Evolutionary conservation across 2,329 filamentous ascomycete species (phyloP).

Genomic region (Clonostachys byssicola): DNA sequence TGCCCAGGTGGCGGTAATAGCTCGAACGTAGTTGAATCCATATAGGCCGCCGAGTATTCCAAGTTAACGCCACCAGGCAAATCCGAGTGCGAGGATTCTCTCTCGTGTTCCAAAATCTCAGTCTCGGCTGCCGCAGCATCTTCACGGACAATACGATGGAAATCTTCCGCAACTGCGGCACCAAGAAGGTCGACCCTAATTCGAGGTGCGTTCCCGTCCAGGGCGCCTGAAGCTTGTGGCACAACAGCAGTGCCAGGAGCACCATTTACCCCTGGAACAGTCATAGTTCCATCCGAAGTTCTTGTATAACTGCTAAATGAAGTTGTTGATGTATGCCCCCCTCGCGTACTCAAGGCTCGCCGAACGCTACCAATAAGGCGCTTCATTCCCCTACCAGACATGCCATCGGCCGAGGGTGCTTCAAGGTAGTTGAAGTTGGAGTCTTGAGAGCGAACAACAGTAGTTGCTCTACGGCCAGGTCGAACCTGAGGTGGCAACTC

Average conservation of each 20-base stretch:
- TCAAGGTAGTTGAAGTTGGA: not conserved
- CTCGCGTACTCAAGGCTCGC: constrained; percentile 67
- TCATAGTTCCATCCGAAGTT: too few species aligned
- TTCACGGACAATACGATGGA: constrained; percentile 69
- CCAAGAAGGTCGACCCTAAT: constrained; percentile 78
- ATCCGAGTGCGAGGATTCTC: constrained; percentile 13
- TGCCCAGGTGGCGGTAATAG: constrained; percentile 20
- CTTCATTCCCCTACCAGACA: constrained; percentile 74
- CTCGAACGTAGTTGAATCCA: constrained; percentile 33
- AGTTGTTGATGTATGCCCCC: too few species aligned
- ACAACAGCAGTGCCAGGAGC: constrained; percentile 40
- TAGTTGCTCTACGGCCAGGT: not conserved
- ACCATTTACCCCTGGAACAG: too few species aligned
- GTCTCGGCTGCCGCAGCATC: constrained; percentile 39
- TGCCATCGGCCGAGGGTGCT: constrained; percentile 34
- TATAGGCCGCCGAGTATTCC: constrained; percentile 37
- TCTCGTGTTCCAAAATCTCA: constrained; percentile 6
- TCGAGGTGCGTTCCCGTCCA: constrained; percentile 41
- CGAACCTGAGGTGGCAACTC: constrained; percentile 19
- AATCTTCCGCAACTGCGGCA: constrained; percentile 74
- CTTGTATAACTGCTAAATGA: too few species aligned
- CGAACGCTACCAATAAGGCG: constrained; percentile 84
- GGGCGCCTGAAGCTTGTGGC: constrained; percentile 26
- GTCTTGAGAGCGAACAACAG: not conserved
- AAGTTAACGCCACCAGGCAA: constrained; percentile 19